phyloP scores from a whole-genome alignment of 345 rosid species.

The Draba incana region DNA sequence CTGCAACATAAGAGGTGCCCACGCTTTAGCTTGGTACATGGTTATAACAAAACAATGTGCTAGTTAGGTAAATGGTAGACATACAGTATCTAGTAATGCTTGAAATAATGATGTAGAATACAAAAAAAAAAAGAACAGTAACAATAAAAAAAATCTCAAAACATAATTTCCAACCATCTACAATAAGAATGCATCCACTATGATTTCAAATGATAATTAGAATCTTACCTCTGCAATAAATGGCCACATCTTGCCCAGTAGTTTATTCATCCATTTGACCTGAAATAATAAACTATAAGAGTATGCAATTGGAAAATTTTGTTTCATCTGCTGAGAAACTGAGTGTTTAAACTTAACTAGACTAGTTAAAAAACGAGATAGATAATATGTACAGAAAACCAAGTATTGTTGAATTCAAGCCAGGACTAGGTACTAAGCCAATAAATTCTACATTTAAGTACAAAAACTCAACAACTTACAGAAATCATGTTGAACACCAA shows the following conservation, averaged over 20 bases:
- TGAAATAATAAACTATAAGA: conserved; percentile 39
- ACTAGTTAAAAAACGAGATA: conserved; percentile 18
- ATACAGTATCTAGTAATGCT: too few relatives aligned
- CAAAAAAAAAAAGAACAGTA: too few relatives aligned
- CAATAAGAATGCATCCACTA: background rate
- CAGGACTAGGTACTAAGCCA: too few relatives aligned
- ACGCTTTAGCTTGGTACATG: background rate
- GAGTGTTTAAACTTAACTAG: conserved; percentile 1
- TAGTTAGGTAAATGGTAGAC: too few relatives aligned
- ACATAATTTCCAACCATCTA: conserved; percentile 14
- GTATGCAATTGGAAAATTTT: background rate
- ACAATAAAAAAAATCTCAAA: too few relatives aligned
- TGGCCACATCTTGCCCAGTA: conserved; percentile 94
- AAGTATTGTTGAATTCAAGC: too few relatives aligned
- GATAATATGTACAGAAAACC: too few relatives aligned
- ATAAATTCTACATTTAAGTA: too few relatives aligned
- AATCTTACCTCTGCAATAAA: conserved; percentile 86
- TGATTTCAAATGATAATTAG: background rate
- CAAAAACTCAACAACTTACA: too few relatives aligned
- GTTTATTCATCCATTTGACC: conserved; percentile 99
- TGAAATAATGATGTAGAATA: too few relatives aligned
- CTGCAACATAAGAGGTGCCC: conserved; percentile 40
- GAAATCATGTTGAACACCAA: conserved; percentile 18
- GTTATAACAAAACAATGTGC: background rate
- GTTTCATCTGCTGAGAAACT: background rate